Evolutionary conservation across 164 flowering plant species (phyloP), one percentile per base, ranked within the genome.

Genomic region (Brasenia schreberi): DNA sequence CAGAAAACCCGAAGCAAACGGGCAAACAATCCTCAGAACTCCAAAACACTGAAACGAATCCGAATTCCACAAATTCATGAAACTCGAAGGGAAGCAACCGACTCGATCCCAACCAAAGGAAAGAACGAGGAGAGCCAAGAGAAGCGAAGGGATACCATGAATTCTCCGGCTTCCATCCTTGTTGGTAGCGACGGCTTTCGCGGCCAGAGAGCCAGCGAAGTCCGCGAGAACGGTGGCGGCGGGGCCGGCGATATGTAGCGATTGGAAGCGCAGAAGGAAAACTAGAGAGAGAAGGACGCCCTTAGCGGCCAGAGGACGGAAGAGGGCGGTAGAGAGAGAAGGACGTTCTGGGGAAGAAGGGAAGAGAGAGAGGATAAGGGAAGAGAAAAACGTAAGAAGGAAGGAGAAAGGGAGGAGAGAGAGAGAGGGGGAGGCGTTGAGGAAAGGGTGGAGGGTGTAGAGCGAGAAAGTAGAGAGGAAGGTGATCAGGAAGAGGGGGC

Each of bases 201-300:
- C 95, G 0, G 89, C 88, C 0, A 85, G 82, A 59, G 73, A 80
- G 0, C 99, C 97, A 1, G 87, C 78, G 43, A 88, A 65, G 63
- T 94, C 99, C 5, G 99, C 97, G 1, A 94, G 77, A 61, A 94
- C 89, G 79, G 90, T 81, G 0, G 95, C 89, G 0, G 96, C 80
- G 5, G 99, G 77, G 16, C 96, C 92, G 67, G 95, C 89, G 65
- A 85, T 87, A 9, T 83, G 78, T 23, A 94, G 81, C 18, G 97
- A 90, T 61, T 89, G 99, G 65, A 91, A 91, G 5, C 99, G 80
- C 64, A 94, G 82, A 63, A 89, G 83, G 61, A 94, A 89, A 42
- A 88, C 85, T 9, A 77, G 66, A 39, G 96, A 82, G 7, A 94
- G 77, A 1, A 88, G 74, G 27, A 82, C 5, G 43, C 96, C 88